phyloP scores from a whole-genome alignment of 148 eudicot species.

The Hydrangea macrophylla region DNA sequence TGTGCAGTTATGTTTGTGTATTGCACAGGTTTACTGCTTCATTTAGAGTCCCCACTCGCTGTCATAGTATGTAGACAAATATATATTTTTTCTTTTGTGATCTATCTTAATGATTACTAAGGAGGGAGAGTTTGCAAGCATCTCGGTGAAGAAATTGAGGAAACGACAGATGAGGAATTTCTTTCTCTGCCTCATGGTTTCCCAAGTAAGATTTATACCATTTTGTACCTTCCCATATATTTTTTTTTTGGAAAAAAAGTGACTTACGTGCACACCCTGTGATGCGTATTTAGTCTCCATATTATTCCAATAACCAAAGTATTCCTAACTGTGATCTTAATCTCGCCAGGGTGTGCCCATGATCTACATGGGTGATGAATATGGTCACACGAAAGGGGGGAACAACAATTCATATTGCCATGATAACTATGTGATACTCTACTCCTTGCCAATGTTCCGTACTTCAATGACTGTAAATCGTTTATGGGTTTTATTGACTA shows the following conservation, averaged over 20 bases:
- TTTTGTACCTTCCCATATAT: neutral
- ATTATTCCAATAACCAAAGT: neutral
- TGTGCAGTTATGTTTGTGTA: neutral
- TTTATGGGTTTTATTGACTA: conserved; percentile 19
- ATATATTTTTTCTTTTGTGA: conserved; percentile 3
- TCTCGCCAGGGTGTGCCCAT: conserved; percentile 86
- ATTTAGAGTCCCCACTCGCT: neutral
- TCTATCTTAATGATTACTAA: conserved; percentile 23
- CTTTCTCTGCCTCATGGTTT: conserved; percentile 87
- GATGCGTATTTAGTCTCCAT: neutral
- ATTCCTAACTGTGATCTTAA: conserved; percentile 11
- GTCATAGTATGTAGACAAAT: too few relatives aligned
- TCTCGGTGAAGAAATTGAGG: conserved; percentile 75
- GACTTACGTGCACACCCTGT: neutral
- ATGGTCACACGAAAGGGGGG: conserved; percentile 98
- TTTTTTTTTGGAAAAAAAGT: neutral
- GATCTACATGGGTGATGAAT: conserved; percentile 99
- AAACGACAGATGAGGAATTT: conserved; percentile 90
- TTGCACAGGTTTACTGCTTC: neutral
- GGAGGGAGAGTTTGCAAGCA: conserved; percentile 88
- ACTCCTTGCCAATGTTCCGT: neutral
- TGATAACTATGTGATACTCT: conserved; percentile 70
- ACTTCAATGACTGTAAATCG: conserved; percentile 3
- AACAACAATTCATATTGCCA: conserved; percentile 98
- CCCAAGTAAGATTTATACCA: conserved; percentile 59